These are phyloP conservation scores for Nicotiana attenuata DNA, from an alignment of 257 asterid genomes.

Conservation along the genomic window DNA sequence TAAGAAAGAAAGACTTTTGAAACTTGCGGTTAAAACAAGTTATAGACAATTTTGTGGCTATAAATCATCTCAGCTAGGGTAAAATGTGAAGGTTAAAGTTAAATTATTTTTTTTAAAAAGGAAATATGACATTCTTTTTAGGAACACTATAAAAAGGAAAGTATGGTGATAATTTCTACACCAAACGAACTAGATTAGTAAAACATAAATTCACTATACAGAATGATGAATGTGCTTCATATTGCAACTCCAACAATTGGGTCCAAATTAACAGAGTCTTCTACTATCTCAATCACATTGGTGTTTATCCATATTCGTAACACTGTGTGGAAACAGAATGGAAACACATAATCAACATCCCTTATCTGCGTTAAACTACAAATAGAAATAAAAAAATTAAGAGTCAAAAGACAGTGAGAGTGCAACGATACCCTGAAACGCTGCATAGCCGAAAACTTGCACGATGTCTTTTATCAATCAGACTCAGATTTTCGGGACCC, in stretches of 20 bases:
- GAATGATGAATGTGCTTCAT: not conserved
- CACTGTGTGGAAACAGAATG: not conserved
- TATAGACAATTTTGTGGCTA: too few relatives aligned
- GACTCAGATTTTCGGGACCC: conserved; percentile 38
- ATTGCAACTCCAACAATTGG: not conserved
- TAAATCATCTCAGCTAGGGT: too few relatives aligned
- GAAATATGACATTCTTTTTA: too few relatives aligned
- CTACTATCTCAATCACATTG: not conserved
- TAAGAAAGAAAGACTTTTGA: too few relatives aligned
- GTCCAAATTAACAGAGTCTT: not conserved
- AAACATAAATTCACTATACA: not conserved
- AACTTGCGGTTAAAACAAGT: too few relatives aligned
- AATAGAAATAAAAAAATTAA: not conserved
- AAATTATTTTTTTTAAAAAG: too few relatives aligned
- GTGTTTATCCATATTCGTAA: not conserved
- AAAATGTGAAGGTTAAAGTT: too few relatives aligned
- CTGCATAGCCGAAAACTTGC: conserved; percentile 42
- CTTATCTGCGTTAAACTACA: not conserved
- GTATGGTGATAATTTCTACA: not conserved
- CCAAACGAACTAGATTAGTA: not conserved
- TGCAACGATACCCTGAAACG: conserved; percentile 46
- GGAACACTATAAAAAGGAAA: too few relatives aligned
- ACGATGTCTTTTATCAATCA: conserved; percentile 26
- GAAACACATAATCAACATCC: not conserved
- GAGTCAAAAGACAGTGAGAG: not conserved